These are phyloP conservation scores for Clavulina sp. DNA, from an alignment of 768 basidiomycete genomes.

Conservation along the genomic window DNA sequence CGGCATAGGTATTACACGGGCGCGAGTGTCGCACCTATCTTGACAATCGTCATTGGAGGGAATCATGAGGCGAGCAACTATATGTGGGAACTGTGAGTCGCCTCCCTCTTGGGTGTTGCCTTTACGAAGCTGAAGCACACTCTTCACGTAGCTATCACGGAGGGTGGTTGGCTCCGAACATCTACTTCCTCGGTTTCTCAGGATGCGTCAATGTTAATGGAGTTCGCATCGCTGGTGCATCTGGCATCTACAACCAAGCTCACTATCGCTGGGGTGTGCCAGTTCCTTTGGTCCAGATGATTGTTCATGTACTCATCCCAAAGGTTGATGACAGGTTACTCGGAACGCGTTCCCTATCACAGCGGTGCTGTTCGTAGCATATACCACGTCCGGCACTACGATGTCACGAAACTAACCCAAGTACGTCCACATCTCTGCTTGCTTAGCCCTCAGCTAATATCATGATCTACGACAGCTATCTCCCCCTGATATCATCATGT, in stretches of 20 bases:
- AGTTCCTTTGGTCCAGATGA: background rate
- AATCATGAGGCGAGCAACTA: constrained; percentile 98
- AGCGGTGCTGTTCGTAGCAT: constrained; percentile 54
- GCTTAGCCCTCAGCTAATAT: background rate
- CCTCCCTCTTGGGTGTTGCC: background rate
- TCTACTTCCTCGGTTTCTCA: constrained; percentile 88
- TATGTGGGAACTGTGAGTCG: constrained; percentile 78
- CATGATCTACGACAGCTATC: constrained; percentile 27
- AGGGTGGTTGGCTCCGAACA: constrained; percentile 91
- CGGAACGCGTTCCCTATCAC: constrained; percentile 72
- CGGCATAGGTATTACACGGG: constrained; percentile 68
- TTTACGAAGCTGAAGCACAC: background rate
- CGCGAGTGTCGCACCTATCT: constrained; percentile 56
- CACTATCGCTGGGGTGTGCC: constrained; percentile 47
- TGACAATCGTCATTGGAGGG: constrained; percentile 91
- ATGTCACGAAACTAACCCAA: constrained; percentile 54
- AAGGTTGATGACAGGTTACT: constrained; percentile 30
- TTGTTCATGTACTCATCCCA: background rate
- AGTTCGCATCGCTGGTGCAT: constrained; percentile 72
- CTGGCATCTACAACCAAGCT: constrained; percentile 72
- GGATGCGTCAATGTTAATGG: constrained; percentile 82
- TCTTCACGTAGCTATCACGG: constrained; percentile 58
- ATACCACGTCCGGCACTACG: constrained; percentile 83
- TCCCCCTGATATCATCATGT: constrained; percentile 61
- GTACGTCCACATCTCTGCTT: constrained; percentile 14